Conservation (phyloP, 1,284 basidiomycete species). For the Tetrapyrgos nigripes region DNA sequence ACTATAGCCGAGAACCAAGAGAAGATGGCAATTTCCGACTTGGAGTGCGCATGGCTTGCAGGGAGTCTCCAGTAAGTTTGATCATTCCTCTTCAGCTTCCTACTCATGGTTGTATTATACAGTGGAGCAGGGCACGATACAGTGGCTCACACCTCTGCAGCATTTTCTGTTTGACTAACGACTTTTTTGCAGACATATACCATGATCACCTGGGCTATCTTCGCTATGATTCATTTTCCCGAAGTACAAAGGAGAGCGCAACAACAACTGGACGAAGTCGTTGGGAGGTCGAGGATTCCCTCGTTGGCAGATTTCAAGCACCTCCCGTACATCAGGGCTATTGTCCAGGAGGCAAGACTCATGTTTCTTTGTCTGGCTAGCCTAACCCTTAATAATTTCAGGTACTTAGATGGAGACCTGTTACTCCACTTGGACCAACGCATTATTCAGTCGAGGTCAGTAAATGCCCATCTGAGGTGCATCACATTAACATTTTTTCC, state of each 20-base stretch:
- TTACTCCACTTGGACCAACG: conserved; percentile 1
- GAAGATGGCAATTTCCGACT: neutral
- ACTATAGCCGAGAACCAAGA: neutral
- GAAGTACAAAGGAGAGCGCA: conserved; percentile 5
- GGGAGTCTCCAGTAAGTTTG: neutral
- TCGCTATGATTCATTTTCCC: too few species aligned
- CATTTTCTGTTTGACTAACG: too few species aligned
- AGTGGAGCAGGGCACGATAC: conserved; percentile 7
- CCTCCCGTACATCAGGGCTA: conserved; percentile 7
- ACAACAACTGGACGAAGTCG: conserved; percentile 1
- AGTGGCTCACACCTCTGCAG: neutral
- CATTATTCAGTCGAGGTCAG: conserved; percentile 4
- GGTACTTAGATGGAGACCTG: conserved; percentile 10
- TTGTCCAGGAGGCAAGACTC: conserved; percentile 4
- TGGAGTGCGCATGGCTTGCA: conserved; percentile 3
- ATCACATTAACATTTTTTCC: neutral
- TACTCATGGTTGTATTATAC: too few species aligned
- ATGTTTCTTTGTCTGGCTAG: neutral
- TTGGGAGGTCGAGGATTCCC: conserved; percentile 6
- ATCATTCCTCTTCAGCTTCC: neutral
- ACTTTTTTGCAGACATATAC: conserved; percentile 3
- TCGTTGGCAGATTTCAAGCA: conserved; percentile 6
- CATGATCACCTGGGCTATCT: neutral
- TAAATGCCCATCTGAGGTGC: too few species aligned
- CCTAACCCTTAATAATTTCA: neutral